Evolutionary conservation across 2,329 filamentous ascomycete species (phyloP).

Genomic region (Colletotrichum noveboracense): DNA sequence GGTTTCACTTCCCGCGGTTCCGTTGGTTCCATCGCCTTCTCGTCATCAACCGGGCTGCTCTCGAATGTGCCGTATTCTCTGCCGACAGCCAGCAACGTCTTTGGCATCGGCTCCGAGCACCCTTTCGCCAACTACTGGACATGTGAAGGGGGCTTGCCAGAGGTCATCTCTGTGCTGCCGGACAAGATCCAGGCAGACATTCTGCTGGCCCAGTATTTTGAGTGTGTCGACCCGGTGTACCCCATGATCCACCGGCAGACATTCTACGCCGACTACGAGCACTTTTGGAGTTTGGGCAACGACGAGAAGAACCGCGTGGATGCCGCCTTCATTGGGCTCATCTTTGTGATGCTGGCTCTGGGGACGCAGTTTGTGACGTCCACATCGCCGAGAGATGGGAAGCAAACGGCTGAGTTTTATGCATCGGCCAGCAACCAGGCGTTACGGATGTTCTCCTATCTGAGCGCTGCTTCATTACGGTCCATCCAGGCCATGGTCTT

Average conservation of each 20-base stretch:
- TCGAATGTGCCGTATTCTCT: conserved; percentile 77
- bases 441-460: conserved; percentile 75
- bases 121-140: conserved; percentile 89
- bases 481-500: conserved; percentile 83
- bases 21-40: conserved; percentile 35
- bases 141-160: conserved; percentile 74
- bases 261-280: conserved; percentile 80
- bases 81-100: conserved; percentile 76
- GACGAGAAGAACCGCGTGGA: conserved; percentile 67
- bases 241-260: conserved; percentile 79
- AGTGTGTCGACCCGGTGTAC: conserved; percentile 80
- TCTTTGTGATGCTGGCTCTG: conserved; percentile 79
- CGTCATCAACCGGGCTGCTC: conserved; percentile 65
- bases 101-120: conserved; percentile 80
- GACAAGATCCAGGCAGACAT: conserved; percentile 79
- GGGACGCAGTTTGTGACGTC: conserved; percentile 78
- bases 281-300: conserved; percentile 71
- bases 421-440: conserved; percentile 81
- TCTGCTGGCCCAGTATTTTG: conserved; percentile 67
- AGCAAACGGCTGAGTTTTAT: conserved; percentile 82
- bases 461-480: conserved; percentile 74
- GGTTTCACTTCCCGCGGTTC: conserved; percentile 52
- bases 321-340: conserved; percentile 72
- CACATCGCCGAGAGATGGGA: conserved; percentile 64
- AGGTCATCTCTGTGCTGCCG: conserved; percentile 78